A percentile compares a stretch with the other conserved stretches of the same genome.
phyloP scores from a whole-genome alignment of 2,329 filamentous ascomycete genomes.

The Trichophyton mentagrophytes region DNA sequence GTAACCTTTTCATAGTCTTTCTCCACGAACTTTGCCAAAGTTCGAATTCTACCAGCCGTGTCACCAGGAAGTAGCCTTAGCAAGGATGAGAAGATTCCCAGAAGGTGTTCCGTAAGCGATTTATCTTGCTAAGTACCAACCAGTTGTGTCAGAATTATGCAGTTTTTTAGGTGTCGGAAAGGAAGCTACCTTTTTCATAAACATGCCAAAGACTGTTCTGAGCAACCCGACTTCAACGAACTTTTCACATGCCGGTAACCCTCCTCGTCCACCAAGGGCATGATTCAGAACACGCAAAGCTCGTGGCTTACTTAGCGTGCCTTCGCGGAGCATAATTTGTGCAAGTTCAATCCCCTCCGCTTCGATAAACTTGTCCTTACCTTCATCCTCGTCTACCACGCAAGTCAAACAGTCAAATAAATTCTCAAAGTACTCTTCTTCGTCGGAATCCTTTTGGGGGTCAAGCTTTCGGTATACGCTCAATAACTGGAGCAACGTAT shows the following conservation, averaged over 20 bases:
- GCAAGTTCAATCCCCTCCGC: conserved; percentile 86
- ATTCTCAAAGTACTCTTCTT: conserved; percentile 93
- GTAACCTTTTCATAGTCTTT: conserved; percentile 77
- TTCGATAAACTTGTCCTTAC: conserved; percentile 71
- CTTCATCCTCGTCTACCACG: conserved; percentile 58
- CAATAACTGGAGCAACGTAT: conserved; percentile 67
- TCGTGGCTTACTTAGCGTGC: conserved; percentile 66
- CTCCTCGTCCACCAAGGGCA: conserved; percentile 49
- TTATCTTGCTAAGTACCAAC: conserved; percentile 42
- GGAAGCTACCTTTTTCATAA: conserved; percentile 56
- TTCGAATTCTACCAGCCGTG: conserved; percentile 64
- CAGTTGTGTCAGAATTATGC: conserved; percentile 11
- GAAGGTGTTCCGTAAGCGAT: conserved; percentile 60
- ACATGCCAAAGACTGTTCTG: conserved; percentile 72
- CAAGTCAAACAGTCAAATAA: conserved; percentile 78
- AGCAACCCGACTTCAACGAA: conserved; percentile 74
- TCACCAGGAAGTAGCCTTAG: conserved; percentile 66
- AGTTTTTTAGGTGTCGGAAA: neutral
- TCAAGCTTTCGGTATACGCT: conserved; percentile 77
- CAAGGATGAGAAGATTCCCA: conserved; percentile 74
- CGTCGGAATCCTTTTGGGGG: conserved; percentile 69
- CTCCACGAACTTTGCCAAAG: conserved; percentile 88
- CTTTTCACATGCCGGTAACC: conserved; percentile 54
- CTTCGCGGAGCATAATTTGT: conserved; percentile 82
- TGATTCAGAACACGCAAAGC: conserved; percentile 77